Percentiles rank a stretch among this genome's conserved stretches.
phyloP scores from a whole-genome alignment of 352 stramenopile genomes.

The Pythium grandisporangium region DNA sequence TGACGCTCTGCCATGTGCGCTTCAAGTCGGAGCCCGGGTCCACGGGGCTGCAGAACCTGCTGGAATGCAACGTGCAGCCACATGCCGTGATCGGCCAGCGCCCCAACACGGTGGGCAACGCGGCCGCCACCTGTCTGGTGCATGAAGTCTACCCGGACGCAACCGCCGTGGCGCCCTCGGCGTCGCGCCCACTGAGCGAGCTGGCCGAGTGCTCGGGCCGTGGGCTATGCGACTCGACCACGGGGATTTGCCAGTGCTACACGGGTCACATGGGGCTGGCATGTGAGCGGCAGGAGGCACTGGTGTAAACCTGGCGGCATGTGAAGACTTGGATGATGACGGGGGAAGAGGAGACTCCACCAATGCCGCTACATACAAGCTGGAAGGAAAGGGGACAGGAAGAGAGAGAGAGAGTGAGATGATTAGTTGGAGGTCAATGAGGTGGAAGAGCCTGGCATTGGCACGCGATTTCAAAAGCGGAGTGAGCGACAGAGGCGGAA shows the following conservation, averaged over 20 bases:
- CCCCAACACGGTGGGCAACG: constrained; percentile 8
- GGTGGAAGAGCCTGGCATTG: too few species aligned
- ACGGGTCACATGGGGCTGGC: constrained; percentile 66
- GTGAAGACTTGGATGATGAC: too few species aligned
- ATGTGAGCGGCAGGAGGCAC: constrained; percentile 58
- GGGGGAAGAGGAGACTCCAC: too few species aligned
- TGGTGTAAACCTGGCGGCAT: constrained; percentile 31
- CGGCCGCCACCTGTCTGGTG: constrained; percentile 17
- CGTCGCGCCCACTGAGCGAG: constrained; percentile 25
- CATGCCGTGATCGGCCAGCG: constrained; percentile 27
- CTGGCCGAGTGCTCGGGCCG: constrained; percentile 49
- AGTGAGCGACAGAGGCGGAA: too few species aligned
- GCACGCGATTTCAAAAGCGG: too few species aligned
- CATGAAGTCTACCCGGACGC: constrained; percentile 16
- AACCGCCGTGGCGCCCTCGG: neutral
- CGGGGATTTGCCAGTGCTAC: constrained; percentile 55
- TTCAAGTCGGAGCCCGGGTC: constrained; percentile 43
- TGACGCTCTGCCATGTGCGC: constrained; percentile 22
- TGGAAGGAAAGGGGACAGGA: too few species aligned
- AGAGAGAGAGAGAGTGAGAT: too few species aligned
- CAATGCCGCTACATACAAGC: too few species aligned
- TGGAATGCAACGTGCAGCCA: constrained; percentile 32
- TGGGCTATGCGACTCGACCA: constrained; percentile 39
- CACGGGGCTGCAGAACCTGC: constrained; percentile 43
- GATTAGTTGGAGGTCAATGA: too few species aligned